Percentiles rank a stretch among this genome's conserved stretches.
These are phyloP conservation scores for Cymbopogon citratus DNA, from an alignment of 176 grass and related monocot genomes.

Conservation along the genomic window DNA sequence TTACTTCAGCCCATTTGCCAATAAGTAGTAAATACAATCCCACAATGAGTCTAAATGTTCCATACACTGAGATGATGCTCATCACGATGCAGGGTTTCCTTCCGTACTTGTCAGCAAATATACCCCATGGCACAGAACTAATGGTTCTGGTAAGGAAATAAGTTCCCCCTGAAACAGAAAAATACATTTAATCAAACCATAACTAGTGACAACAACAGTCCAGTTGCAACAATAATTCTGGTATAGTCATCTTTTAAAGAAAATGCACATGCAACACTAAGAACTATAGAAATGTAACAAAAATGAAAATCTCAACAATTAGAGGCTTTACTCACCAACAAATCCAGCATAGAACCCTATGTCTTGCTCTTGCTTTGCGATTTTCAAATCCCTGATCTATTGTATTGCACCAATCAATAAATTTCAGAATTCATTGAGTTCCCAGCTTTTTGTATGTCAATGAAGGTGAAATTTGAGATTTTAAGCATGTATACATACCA, in stretches of 20 bases:
- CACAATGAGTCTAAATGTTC: not conserved
- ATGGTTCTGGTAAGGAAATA: slow-evolving; percentile 59
- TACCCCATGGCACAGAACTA: slow-evolving; percentile 62
- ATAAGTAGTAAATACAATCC: not conserved
- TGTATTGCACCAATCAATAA: not conserved
- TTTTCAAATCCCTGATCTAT: slow-evolving; percentile 59
- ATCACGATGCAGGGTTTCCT: slow-evolving; percentile 62
- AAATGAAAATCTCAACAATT: not conserved
- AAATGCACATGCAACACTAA: not conserved
- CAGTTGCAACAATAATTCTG: not conserved
- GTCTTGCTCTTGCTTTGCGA: slow-evolving; percentile 62
- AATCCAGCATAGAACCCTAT: slow-evolving; percentile 78
- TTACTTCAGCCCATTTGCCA: not conserved
- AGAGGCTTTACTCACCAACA: slow-evolving; percentile 40
- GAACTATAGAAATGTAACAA: not conserved
- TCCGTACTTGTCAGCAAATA: slow-evolving; percentile 68
- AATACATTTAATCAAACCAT: not conserved
- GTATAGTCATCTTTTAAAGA: not conserved
- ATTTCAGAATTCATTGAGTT: not conserved
- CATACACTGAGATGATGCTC: slow-evolving; percentile 62
- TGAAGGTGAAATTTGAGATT: not conserved
- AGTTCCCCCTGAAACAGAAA: slow-evolving; percentile 34
- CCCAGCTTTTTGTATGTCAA: not conserved
- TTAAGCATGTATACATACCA: slow-evolving; percentile 38
- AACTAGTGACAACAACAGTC: not conserved